Percentiles rank a stretch among this genome's conserved stretches.
These are phyloP conservation scores for Lactarius sp. DNA, from an alignment of 768 basidiomycete species.

Conservation along the genomic window DNA sequence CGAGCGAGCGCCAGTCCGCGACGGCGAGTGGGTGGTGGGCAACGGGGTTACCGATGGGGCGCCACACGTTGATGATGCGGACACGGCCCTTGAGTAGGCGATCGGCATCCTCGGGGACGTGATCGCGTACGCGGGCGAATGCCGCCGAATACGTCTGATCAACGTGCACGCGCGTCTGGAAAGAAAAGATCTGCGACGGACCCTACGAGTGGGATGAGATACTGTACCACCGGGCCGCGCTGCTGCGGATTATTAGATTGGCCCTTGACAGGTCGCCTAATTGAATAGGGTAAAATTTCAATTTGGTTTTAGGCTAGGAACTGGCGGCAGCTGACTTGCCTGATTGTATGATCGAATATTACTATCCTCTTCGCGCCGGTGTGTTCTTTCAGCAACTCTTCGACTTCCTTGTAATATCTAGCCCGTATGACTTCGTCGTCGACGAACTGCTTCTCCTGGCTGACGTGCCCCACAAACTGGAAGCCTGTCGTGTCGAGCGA, in stretches of 20 bases:
- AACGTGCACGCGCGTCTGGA: constrained; percentile 40
- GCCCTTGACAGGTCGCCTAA: not conserved
- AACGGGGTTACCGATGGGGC: constrained; percentile 39
- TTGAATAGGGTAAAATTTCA: not conserved
- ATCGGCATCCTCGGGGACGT: constrained; percentile 40
- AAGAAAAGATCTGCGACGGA: not conserved
- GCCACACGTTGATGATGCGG: constrained; percentile 47
- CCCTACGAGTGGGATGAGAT: not conserved
- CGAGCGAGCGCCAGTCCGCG: constrained; percentile 38
- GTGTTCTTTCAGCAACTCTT: constrained; percentile 38
- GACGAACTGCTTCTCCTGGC: constrained; percentile 37
- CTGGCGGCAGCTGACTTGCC: constrained; percentile 27
- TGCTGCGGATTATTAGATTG: constrained; percentile 16
- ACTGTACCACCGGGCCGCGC: constrained; percentile 37
- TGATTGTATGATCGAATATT: constrained; percentile 45
- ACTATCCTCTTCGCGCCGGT: constrained; percentile 38
- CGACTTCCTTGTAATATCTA: constrained; percentile 41
- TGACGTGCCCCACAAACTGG: constrained; percentile 34
- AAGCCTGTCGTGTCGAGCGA: constrained; percentile 43
- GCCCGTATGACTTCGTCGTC: constrained; percentile 38
- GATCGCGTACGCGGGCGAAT: constrained; percentile 36
- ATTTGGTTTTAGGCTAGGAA: not conserved
- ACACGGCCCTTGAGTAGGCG: constrained; percentile 38
- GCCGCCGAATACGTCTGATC: constrained; percentile 41
- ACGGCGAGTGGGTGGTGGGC: constrained; percentile 40